Evolutionary conservation across 1,139 yeast species (phyloP), one percentile per base, ranked within the genome.

Genomic region (Sugiyamaella grinbergsii): DNA sequence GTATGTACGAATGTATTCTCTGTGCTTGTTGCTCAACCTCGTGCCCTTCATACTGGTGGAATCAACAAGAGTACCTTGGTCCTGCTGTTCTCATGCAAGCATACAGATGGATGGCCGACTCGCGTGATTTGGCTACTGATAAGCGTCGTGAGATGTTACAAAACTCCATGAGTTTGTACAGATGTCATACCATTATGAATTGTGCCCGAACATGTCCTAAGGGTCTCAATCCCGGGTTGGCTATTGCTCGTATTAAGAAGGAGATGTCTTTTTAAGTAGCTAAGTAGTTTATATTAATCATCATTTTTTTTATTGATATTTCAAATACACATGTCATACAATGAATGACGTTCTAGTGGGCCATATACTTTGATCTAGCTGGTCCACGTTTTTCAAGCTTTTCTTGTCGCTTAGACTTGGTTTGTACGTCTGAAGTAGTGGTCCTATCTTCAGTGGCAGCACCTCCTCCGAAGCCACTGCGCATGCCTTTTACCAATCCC

Each of bases 21-120:
- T 93, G 98, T 78, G 98, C 98, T 23, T 93, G 98, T 76, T 93
- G 98, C 75, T 91, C 98, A 34, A 94, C 99, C 47, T 83, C 98
- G 29, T 93, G 99, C 78, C 98, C 99, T 50, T 90, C 98, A 5
- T 94, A 94, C 80, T 94, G 99, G 98, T 94, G 99, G 99, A 94
- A 94, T 76, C 96, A 90, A 75, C 96, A 91, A 74, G 95, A 94
- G 77, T 94, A 94, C 75, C 78, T 94, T 65, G 98, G 98, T 53
- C 98, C 98, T 31, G 98, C 98, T 24, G 98, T 93, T 54, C 81
- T 93, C 72, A 88, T 93, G 97, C 98, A 93, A 78, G 97, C 98
- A 53, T 93, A 84, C 80, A 84, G 98, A 78, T 93, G 98, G 98
- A 83, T 93, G 79, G 82, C 90, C 59, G 99, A 93, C 73, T 85